A percentile compares a stretch with the other conserved stretches of the same genome.
phyloP scores from a whole-genome alignment of 2,329 filamentous ascomycete genomes.

The Cladophialophora carrionii region DNA sequence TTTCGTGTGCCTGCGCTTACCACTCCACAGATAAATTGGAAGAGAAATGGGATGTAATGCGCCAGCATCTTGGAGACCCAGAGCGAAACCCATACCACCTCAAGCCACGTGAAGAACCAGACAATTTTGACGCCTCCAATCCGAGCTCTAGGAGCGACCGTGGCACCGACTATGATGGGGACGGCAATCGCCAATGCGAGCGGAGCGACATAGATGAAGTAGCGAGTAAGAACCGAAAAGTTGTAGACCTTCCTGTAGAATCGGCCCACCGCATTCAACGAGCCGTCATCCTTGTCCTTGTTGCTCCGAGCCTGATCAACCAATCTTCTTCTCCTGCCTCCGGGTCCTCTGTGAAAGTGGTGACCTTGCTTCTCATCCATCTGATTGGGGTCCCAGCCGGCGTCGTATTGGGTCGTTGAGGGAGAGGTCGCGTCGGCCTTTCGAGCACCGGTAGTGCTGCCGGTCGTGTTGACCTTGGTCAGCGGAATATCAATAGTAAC shows the following conservation, averaged over 20 bases:
- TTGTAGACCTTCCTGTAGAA: constrained; percentile 65
- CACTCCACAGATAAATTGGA: constrained; percentile 64
- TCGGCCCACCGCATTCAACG: constrained; percentile 61
- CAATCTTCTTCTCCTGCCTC: constrained; percentile 44
- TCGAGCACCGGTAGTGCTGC: constrained; percentile 50
- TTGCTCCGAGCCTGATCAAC: constrained; percentile 43
- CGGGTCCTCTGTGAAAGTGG: constrained; percentile 31
- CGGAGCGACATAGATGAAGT: constrained; percentile 65
- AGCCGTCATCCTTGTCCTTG: constrained; percentile 55
- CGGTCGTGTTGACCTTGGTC: constrained; percentile 57
- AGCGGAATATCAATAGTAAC: constrained; percentile 66
- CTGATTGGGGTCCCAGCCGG: constrained; percentile 36
- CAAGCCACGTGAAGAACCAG: constrained; percentile 68
- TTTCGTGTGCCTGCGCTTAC: constrained; percentile 68
- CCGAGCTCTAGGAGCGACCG: constrained; percentile 50
- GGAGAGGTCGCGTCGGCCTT: constrained; percentile 46
- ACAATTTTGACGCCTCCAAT: constrained; percentile 61
- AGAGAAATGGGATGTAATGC: constrained; percentile 61
- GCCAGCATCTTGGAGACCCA: constrained; percentile 66
- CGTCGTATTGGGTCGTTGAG: constrained; percentile 41
- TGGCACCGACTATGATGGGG: constrained; percentile 66
- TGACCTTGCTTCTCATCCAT: constrained; percentile 37
- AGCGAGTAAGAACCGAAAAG: constrained; percentile 65
- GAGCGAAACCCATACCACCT: constrained; percentile 66
- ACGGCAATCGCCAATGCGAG: constrained; percentile 62